Base-by-base conservation (phyloP, 177 flowering plant genomes). In the Tripterygium wilfordii region DNA sequence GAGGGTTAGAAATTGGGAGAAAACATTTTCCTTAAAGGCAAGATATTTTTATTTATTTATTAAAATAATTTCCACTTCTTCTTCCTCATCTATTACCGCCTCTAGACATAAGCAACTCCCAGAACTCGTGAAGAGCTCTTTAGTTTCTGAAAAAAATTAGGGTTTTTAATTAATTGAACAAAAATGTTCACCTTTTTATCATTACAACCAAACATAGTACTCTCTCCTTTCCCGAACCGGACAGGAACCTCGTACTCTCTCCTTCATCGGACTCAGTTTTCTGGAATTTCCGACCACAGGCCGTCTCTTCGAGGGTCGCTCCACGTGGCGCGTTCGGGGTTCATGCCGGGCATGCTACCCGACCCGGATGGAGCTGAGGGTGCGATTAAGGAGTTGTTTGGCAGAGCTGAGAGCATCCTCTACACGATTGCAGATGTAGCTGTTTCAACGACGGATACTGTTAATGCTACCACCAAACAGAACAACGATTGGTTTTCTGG, bases 371-470 rank as follows among this genome's bases (percentile, higher is more conserved):
- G 27, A 13, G 46, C 67, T 0, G 76, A 66, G 24, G 70, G 39
- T 5, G 14, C 54, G 8, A 6, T 78, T 44, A 62, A 42, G 49
- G 82, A 72, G 27, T 45, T 81, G 67, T 57, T 85, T 32, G 76
- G 62, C 14, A 55, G 69, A 60, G 85, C 71, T 4, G 95, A 90
- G 62, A 58, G 84, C 17, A 13, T 87, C 26, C 25, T 82, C 8
- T 87, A 82, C 56, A 83, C 89, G 0, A 43, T 87, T n/a, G 94
- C 96, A 1, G 98, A 87, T 65, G 95, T 87, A 10, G 83, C 88
- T 17, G 88, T 75, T 6, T 64, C 76, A 3, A 48, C 73, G 27
- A 58, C 81, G 1, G 79, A 64, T n/a, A 24, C 71, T 15, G 69
- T 48, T 13, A 40, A 31, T 36, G 54, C 29, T 14, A 42, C 62